A percentile compares a stretch with the other conserved stretches of the same genome.
Evolutionary conservation across 2,329 filamentous ascomycete species (phyloP).

Genomic region (Penicillium sp.): DNA sequence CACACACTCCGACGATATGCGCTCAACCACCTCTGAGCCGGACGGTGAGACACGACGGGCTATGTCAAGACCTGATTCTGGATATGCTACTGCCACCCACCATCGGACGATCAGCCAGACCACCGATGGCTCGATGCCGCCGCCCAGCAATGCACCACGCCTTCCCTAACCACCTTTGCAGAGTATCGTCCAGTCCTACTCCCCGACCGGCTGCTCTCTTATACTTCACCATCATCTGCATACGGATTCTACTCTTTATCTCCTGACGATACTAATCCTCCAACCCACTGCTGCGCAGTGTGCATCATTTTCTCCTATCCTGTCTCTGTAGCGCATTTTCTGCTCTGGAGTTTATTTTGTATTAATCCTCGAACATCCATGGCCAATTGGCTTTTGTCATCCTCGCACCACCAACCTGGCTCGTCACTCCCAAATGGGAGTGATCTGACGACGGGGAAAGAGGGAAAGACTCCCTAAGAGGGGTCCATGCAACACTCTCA

Average conservation of each 20-base stretch:
- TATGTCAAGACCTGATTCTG: constrained; percentile 11
- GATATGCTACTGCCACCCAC: constrained; percentile 11
- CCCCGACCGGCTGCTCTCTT: background rate
- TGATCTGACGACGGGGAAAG: background rate
- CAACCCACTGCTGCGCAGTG: constrained; percentile 12
- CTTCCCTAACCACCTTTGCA: constrained; percentile 5
- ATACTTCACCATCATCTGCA: background rate
- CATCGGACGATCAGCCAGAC: constrained; percentile 20
- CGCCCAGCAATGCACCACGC: constrained; percentile 2
- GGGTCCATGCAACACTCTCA: background rate
- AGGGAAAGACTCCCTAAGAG: background rate
- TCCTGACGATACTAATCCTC: background rate
- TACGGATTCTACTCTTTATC: background rate
- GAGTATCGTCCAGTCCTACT: background rate
- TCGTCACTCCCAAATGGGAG: background rate
- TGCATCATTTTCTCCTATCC: background rate
- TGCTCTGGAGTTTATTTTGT: background rate
- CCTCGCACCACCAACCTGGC: background rate
- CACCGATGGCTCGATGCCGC: constrained; percentile 5
- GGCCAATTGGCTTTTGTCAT: background rate
- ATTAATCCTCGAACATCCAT: background rate
- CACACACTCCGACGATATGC: constrained; percentile 35
- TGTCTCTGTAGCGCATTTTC: constrained; percentile 1
- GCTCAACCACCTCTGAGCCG: constrained; percentile 19
- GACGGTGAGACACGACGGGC: constrained; percentile 19